phyloP scores from a whole-genome alignment of 2,329 filamentous ascomycete species.

The Incumbomyces lentus region DNA sequence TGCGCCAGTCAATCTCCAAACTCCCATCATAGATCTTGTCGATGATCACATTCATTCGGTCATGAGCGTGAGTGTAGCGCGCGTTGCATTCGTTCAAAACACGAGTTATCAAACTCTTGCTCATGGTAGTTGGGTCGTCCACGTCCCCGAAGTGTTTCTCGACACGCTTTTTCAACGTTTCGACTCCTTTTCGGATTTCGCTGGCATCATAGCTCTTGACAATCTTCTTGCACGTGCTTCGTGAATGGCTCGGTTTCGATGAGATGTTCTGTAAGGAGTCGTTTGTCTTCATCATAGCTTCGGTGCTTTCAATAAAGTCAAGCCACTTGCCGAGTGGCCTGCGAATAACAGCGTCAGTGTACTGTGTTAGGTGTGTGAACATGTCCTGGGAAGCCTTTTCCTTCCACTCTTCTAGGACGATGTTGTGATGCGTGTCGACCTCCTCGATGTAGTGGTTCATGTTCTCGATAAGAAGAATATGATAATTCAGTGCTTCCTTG shows the following conservation, averaged over 20 bases:
- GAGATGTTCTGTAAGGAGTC: slow-evolving; percentile 54
- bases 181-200: slow-evolving; percentile 82
- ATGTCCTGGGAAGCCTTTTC: slow-evolving; percentile 68
- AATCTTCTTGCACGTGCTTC: slow-evolving; percentile 75
- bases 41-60: slow-evolving; percentile 38
- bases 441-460: slow-evolving; percentile 97
- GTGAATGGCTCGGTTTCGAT: slow-evolving; percentile 70
- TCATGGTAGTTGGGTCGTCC: slow-evolving; percentile 54
- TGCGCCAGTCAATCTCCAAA: slow-evolving; percentile 38
- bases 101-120: slow-evolving; percentile 47
- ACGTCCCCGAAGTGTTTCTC: slow-evolving; percentile 96
- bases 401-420: slow-evolving; percentile 74
- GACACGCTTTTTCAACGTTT: slow-evolving; percentile 77
- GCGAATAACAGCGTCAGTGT: slow-evolving; percentile 78
- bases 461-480: slow-evolving; percentile 94
- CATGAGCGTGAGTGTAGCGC: slow-evolving; percentile 44
- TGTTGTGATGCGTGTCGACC: slow-evolving; percentile 62
- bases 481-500: slow-evolving; percentile 93
- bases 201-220: slow-evolving; percentile 69
- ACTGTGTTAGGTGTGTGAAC: slow-evolving; percentile 75
- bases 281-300: slow-evolving; percentile 46
- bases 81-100: slow-evolving; percentile 51
- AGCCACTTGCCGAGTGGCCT: slow-evolving; percentile 74
- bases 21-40: slow-evolving; percentile 34
- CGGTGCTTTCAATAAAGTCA: slow-evolving; percentile 83